phyloP scores from a whole-genome alignment of 2,329 filamentous ascomycete genomes.

The Cladosporium sp. region DNA sequence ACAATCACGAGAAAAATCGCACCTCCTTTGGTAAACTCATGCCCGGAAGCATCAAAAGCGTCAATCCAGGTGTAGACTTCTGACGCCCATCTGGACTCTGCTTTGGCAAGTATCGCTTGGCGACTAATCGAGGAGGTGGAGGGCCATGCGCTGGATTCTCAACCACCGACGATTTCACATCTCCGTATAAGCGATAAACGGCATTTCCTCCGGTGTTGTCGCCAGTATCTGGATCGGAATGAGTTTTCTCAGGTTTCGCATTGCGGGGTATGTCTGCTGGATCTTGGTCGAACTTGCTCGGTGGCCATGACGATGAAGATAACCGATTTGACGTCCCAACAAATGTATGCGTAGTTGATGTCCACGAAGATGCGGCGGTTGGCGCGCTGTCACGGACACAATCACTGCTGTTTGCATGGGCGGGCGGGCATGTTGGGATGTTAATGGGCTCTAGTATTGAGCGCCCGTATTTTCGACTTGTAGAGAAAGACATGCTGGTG shows the following conservation, averaged over 20 bases:
- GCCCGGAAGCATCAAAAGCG: neutral
- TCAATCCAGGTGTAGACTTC: neutral
- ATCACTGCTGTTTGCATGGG: too few relatives aligned
- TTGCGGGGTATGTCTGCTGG: neutral
- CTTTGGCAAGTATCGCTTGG: neutral
- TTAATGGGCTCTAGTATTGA: too few relatives aligned
- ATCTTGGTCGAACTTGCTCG: neutral
- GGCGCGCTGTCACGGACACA: too few relatives aligned
- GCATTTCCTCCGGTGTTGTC: too few relatives aligned
- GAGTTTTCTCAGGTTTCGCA: neutral
- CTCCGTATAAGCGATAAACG: neutral
- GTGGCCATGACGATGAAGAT: neutral
- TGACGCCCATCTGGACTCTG: neutral
- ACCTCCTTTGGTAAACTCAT: neutral
- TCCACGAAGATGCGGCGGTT: neutral
- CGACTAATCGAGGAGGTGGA: neutral
- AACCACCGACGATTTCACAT: neutral
- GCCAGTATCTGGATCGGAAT: neutral
- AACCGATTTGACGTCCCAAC: neutral
- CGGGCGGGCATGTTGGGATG: too few relatives aligned
- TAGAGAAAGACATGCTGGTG: too few relatives aligned
- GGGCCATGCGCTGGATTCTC: neutral
- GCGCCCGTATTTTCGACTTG: too few relatives aligned
- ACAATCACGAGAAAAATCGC: neutral
- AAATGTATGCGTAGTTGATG: neutral